Evolutionary conservation across 2,329 filamentous ascomycete genomes (phyloP), one percentile per base, ranked within the genome.

Genomic region (Sporothrix luriei): DNA sequence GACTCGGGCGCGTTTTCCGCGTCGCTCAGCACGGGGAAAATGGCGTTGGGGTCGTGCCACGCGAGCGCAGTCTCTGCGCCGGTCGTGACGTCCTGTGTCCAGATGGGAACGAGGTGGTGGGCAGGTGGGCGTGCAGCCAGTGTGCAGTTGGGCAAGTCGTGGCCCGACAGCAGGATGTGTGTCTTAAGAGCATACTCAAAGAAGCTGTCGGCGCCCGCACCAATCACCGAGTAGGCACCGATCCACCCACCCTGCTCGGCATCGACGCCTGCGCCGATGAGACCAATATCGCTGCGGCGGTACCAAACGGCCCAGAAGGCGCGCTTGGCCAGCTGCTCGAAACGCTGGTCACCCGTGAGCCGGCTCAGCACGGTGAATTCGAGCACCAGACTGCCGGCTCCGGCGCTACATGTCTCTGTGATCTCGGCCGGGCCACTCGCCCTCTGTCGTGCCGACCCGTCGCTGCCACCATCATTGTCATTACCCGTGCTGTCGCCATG

Each of bases 221-320:
- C 95, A 74, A 99, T 97, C 40, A 95, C 94, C n/a, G 94, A 90
- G 78, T 92, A 94, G 1, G 91, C 86, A 10, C 91, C 91, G 46
- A 95, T 90, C 95, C 95, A 99, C 74, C 91, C 85, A 0, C 94
- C 95, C 38, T 88, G 91, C 77, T 98, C 94, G 1, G 93, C 92
- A 80, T 83, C 94, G 72, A 99, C 93, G 2, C 94, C 94, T 70
- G 93, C 91, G 9, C 94, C 95, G 72, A 99, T 90, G 29, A 99
- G 84, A 4, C 92, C 93, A 75, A 97, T 92, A 52, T 89, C 87
- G 77, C 92, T 97, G 73, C 94, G 87, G 69, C 92, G 85, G 55
- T 90, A 84, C 95, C 95, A 99, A n/a, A 99, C 92, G 29, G 94
- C 91, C 93, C 94, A 97, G 76, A 99, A 99, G 0, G 95, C 94